Conservation (phyloP, 495 filamentous ascomycete genomes). For the Thozetella sp. region DNA sequence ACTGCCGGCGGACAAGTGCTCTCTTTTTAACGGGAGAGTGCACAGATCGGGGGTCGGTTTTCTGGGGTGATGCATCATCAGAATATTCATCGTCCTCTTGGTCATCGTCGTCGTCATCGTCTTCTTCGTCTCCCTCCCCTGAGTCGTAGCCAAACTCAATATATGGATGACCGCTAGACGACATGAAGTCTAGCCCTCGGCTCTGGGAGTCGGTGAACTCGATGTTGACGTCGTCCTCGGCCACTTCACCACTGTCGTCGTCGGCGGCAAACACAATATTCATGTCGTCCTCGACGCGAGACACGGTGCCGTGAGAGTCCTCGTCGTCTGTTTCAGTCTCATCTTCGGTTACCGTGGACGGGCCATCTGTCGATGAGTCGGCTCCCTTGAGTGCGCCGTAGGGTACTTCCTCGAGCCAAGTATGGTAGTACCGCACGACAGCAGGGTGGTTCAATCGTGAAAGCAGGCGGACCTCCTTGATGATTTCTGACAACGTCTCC, state of each 20-base stretch:
- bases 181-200: slow-evolving; percentile 90
- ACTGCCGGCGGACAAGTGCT: slow-evolving; percentile 30
- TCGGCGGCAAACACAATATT: slow-evolving; percentile 10
- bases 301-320: neutral
- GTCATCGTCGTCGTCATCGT: slow-evolving; percentile 28
- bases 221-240: slow-evolving; percentile 47
- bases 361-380: slow-evolving; percentile 59
- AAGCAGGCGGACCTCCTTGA: slow-evolving; percentile 89
- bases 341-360: slow-evolving; percentile 24
- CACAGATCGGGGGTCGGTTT: neutral
- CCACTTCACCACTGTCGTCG: slow-evolving; percentile 23
- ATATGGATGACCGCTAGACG: slow-evolving; percentile 78
- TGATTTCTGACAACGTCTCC: slow-evolving; percentile 76
- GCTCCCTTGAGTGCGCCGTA: slow-evolving; percentile 60
- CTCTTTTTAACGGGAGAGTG: slow-evolving; percentile 15
- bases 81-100: slow-evolving; percentile 25
- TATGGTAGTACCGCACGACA: slow-evolving; percentile 93
- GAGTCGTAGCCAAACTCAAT: slow-evolving; percentile 81
- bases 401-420: slow-evolving; percentile 80
- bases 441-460: slow-evolving; percentile 93
- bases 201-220: slow-evolving; percentile 71
- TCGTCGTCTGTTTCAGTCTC: neutral
- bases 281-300: neutral
- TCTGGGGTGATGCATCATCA: neutral
- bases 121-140: slow-evolving; percentile 50